Evolutionary conservation across 257 asterid genomes (phyloP).

Genomic region (Nicotiana obtusifolia): DNA sequence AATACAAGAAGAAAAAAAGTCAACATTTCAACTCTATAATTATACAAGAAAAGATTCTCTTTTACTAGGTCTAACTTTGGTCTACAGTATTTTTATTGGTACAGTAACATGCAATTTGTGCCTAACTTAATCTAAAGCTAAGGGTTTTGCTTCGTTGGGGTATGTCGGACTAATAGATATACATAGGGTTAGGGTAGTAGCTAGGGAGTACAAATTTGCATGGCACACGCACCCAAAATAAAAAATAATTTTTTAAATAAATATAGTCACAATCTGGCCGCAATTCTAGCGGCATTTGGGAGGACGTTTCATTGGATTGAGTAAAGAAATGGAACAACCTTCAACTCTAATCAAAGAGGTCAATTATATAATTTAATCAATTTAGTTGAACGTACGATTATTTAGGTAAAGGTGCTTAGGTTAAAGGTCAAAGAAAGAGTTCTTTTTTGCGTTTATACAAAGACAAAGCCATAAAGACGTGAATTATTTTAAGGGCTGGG

Average conservation of each 20-base stretch:
- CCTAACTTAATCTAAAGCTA: slow-evolving; percentile 26
- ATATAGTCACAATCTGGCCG: slow-evolving; percentile 19
- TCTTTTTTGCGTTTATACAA: neutral
- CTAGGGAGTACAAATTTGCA: slow-evolving; percentile 4
- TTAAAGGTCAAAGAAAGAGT: neutral
- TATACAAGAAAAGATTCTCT: slow-evolving; percentile 6
- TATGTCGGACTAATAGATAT: neutral
- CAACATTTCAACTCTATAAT: slow-evolving; percentile 14
- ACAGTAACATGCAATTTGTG: neutral
- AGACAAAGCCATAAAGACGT: slow-evolving; percentile 1
- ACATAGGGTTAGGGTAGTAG: neutral
- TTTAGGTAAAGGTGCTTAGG: neutral
- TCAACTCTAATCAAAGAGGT: neutral
- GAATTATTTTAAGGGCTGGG: neutral
- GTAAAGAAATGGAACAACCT: neutral
- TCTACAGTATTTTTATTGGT: slow-evolving; percentile 13
- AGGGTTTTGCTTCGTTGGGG: neutral
- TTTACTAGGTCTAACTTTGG: slow-evolving; percentile 13
- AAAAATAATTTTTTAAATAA: neutral
- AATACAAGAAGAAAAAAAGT: slow-evolving; percentile 11
- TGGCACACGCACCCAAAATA: neutral
- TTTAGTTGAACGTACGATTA: neutral
- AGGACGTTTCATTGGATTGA: slow-evolving; percentile 3
- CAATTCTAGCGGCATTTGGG: slow-evolving; percentile 14
- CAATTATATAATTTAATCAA: neutral